phyloP scores from a whole-genome alignment of 2,329 filamentous ascomycete species.

The Aspergillus novofumigatus region DNA sequence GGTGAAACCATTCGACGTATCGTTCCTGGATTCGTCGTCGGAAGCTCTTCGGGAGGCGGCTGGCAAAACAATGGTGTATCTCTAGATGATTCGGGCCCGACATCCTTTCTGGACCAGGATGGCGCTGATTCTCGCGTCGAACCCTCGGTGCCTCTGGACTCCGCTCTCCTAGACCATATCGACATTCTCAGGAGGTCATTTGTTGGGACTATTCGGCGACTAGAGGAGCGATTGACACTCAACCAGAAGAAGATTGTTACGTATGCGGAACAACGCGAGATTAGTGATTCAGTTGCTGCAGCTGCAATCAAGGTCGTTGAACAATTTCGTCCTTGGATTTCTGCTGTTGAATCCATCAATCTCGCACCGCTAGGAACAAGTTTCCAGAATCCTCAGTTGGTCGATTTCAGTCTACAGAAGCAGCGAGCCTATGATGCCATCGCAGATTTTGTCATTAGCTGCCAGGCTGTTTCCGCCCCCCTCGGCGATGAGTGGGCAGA shows the following conservation, averaged over 20 bases:
- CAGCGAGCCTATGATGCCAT: constrained; percentile 92
- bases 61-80: constrained; percentile 69
- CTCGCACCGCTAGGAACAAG: constrained; percentile 72
- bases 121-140: constrained; percentile 71
- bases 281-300: constrained; percentile 77
- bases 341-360: constrained; percentile 87
- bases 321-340: constrained; percentile 83
- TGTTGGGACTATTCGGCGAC: constrained; percentile 75
- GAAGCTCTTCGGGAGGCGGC: constrained; percentile 76
- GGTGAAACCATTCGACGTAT: constrained; percentile 91
- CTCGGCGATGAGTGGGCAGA: constrained; percentile 95
- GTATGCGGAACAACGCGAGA: constrained; percentile 68
- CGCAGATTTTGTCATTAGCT: constrained; percentile 80
- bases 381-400: constrained; percentile 77
- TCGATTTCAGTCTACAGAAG: constrained; percentile 85
- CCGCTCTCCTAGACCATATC: constrained; percentile 71
- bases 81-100: constrained; percentile 60
- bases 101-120: constrained; percentile 77
- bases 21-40: constrained; percentile 87
- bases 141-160: constrained; percentile 70
- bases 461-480: constrained; percentile 87
- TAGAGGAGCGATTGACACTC: constrained; percentile 77
- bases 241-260: constrained; percentile 84
- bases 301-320: constrained; percentile 78
- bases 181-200: constrained; percentile 83